Base-by-base conservation (phyloP, 2,329 filamentous ascomycete genomes). In the Aspergillus flavus region DNA sequence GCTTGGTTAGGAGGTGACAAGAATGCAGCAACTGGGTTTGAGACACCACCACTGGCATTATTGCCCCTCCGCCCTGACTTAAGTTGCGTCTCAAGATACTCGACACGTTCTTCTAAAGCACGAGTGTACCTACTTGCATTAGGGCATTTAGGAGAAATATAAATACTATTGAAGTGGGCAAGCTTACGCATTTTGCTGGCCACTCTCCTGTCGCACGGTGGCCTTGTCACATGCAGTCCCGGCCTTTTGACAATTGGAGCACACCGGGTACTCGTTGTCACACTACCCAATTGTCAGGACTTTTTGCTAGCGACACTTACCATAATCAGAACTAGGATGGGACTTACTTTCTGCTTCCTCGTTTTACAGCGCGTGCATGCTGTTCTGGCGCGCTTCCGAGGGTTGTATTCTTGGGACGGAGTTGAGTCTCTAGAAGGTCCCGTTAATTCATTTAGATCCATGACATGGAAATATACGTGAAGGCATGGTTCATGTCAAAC, bases 351-450 rank as follows among this genome's bases (percentile, higher is more conserved):
- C 66, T 82, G 80, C 64, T 82, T 82, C 58, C 80, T 73, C 23
- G 72, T 78, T 67, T 82, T 82, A 72, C 80, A 82, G 64, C 80
- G 76, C 46, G 80, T 80, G 61, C 80, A 82, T 10, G 80, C 80
- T 1, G 80, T 82, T 39, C 80, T 74, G 21, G 77, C 79, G 58
- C 80, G 76, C 67, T 82, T 82, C 26, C 79, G 76, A n/a, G 78
- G 78, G 63, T 82, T 81, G 58, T 75, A 65, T 52, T 77, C 73
- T 63, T 66, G 69, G 6, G 71, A 69, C 19, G 64, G 64, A n/a
- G 71, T 71, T 59, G 69, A 64, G 23, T 57, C 55, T 58, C 67
- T 71, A 23, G 68, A 67, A 60, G 71, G 70, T 16, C 65, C 61
- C 26, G 69, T 68, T 28, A 66, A 64, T 32, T 64, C 68, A 50